Base-by-base conservation (phyloP, 192 early-diverging fungal species). In the Chytriomyces sp. region DNA sequence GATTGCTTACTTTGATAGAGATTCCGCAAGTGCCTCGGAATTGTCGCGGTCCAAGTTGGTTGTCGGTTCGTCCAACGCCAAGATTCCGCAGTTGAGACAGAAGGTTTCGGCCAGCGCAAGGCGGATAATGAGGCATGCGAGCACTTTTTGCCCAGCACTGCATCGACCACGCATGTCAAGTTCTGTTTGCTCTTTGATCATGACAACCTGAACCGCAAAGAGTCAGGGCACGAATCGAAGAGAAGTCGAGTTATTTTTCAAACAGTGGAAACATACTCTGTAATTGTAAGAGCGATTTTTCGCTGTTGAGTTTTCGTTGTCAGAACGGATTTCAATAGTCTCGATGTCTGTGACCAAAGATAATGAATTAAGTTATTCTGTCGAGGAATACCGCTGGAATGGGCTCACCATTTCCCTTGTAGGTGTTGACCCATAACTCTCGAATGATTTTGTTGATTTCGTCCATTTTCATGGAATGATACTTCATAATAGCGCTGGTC, bases 61-160 rank as follows among this genome's bases (percentile, higher is more conserved):
- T 1, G 98, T 98, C 0, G 98, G 98, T 72, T 99, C 98, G 80
- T 99, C 98, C 61, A 99, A 86, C 0, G 96, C 95, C 60, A 99
- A 81, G 24, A 97, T 93, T 0, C 97, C 97, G 76, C 95, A 99
- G 76, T 93, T 92, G 10, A 94, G 72, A 75, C 95, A 92, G 76
- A 99, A 98, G 0, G 95, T 91, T 78, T 99, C 98, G 8, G 98
- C 98, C 57, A 99, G 84, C 13, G 97, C 97, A 61, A 99, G 79
- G 16, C 98, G 89, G 72, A 99, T 97, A 69, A 99, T 96, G 53
- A 98, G 86, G n/a, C 93, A 94, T 0, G 96, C 90, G n/a, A 99
- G 82, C 18, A 97, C 97, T 76, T 96, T 97, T 79, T 99, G 98
- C 1, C 98, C 98, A 0, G 98, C 96, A 81, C 93, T 94, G 83